phyloP scores from a whole-genome alignment of 148 eudicot species.

The Cornus florida region DNA sequence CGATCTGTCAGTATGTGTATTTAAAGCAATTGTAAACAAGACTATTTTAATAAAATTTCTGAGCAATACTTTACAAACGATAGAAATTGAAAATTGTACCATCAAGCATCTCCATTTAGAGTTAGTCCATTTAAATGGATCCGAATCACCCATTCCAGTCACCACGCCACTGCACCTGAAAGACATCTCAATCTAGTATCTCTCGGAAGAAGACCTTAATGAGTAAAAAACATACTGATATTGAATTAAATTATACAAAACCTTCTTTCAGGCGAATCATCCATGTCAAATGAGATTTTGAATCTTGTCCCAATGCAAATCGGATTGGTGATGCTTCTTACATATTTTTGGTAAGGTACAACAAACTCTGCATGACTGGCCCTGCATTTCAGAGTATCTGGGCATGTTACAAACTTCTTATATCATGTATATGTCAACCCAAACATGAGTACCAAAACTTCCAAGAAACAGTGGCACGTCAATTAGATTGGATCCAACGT shows the following conservation, averaged over 20 bases:
- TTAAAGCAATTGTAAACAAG: background rate
- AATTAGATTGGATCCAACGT: background rate
- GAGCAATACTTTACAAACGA: background rate
- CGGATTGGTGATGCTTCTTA: constrained; percentile 42
- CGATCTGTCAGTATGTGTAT: background rate
- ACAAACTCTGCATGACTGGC: constrained; percentile 83
- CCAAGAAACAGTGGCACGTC: background rate
- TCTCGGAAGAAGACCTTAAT: background rate
- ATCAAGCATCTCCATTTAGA: constrained; percentile 88
- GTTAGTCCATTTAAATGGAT: constrained; percentile 75
- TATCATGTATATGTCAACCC: background rate
- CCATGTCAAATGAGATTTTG: constrained; percentile 69
- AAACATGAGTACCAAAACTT: background rate
- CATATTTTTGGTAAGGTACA: constrained; percentile 56
- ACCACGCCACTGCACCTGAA: constrained; percentile 70
- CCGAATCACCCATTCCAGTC: constrained; percentile 60
- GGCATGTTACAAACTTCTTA: background rate
- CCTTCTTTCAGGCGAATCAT: constrained; percentile 92
- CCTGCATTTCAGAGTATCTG: constrained; percentile 41
- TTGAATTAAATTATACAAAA: constrained; percentile 13
- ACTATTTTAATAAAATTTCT: background rate
- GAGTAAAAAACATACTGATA: background rate
- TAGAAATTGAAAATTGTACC: constrained; percentile 37
- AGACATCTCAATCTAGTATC: background rate
- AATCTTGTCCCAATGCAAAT: constrained; percentile 69